phyloP scores from a whole-genome alignment of 2,329 filamentous ascomycete genomes.

The Calonectria crousiana region DNA sequence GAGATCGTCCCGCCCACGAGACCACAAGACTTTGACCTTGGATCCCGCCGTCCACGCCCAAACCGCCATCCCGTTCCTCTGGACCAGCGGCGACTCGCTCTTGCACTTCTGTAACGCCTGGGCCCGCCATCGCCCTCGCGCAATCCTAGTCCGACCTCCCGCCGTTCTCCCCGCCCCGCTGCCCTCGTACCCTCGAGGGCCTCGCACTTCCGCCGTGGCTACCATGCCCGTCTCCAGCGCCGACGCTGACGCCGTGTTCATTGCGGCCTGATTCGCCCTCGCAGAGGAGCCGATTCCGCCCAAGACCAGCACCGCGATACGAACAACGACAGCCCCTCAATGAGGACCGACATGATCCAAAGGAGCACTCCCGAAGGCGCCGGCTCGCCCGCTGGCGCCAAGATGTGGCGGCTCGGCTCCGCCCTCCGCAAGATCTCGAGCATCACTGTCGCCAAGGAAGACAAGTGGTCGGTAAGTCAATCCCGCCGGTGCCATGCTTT shows the following conservation, averaged over 20 bases:
- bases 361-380: conserved; percentile 46
- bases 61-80: neutral
- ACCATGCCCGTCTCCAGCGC: conserved; percentile 43
- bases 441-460: conserved; percentile 37
- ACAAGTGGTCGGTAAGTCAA: conserved; percentile 32
- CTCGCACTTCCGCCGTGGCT: conserved; percentile 36
- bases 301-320: conserved; percentile 28
- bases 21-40: neutral
- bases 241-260: conserved; percentile 40
- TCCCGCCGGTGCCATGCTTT: neutral
- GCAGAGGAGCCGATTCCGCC: conserved; percentile 29
- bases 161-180: neutral
- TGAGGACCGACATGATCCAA: conserved; percentile 45
- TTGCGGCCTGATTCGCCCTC: conserved; percentile 40
- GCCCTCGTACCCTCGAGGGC: conserved; percentile 36
- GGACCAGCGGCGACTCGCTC: neutral
- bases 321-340: conserved; percentile 20
- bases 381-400: conserved; percentile 32
- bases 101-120: neutral
- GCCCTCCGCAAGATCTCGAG: conserved; percentile 35
- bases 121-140: neutral
- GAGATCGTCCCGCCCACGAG: neutral
- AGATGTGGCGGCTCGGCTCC: conserved; percentile 39
- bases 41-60: neutral
- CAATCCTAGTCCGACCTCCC: neutral